These are phyloP conservation scores for Eutrema salsugineum DNA, from an alignment of 441 rosid species.

Conservation along the genomic window DNA sequence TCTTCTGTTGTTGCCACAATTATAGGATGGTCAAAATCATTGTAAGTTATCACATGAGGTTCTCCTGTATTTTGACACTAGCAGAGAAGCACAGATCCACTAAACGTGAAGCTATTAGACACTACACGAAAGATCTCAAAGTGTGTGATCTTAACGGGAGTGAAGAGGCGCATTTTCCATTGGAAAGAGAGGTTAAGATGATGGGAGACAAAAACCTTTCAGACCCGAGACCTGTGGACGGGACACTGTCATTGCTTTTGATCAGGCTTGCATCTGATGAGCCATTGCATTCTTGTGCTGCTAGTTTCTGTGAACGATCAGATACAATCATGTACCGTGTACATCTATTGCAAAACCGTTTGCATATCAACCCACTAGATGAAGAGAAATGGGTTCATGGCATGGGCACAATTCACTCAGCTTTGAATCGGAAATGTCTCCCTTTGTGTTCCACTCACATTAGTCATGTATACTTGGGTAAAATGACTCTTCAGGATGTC, in stretches of 20 bases:
- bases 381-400: slow-evolving; percentile 58
- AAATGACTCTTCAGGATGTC: slow-evolving; percentile 72
- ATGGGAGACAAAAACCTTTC: slow-evolving; percentile 82
- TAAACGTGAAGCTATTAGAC: slow-evolving; percentile 72
- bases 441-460: slow-evolving; percentile 69
- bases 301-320: slow-evolving; percentile 64
- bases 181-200: slow-evolving; percentile 82
- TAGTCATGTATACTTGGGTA: slow-evolving; percentile 65
- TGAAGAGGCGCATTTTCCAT: slow-evolving; percentile 63
- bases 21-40: slow-evolving; percentile 71
- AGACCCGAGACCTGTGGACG: slow-evolving; percentile 83
- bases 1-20: slow-evolving; percentile 91
- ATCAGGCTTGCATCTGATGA: slow-evolving; percentile 67
- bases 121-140: slow-evolving; percentile 75
- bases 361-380: slow-evolving; percentile 41
- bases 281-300: slow-evolving; percentile 53
- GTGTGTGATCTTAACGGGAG: slow-evolving; percentile 44
- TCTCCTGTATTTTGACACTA: slow-evolving; percentile 84
- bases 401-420: slow-evolving; percentile 56
- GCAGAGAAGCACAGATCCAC: slow-evolving; percentile 94
- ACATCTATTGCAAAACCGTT: slow-evolving; percentile 54
- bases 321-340: slow-evolving; percentile 54
- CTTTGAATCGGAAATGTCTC: slow-evolving; percentile 56
- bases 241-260: slow-evolving; percentile 60
- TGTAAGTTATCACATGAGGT: slow-evolving; percentile 78